These are phyloP conservation scores for Postia placenta DNA, from an alignment of 768 basidiomycete genomes.

Conservation along the genomic window DNA sequence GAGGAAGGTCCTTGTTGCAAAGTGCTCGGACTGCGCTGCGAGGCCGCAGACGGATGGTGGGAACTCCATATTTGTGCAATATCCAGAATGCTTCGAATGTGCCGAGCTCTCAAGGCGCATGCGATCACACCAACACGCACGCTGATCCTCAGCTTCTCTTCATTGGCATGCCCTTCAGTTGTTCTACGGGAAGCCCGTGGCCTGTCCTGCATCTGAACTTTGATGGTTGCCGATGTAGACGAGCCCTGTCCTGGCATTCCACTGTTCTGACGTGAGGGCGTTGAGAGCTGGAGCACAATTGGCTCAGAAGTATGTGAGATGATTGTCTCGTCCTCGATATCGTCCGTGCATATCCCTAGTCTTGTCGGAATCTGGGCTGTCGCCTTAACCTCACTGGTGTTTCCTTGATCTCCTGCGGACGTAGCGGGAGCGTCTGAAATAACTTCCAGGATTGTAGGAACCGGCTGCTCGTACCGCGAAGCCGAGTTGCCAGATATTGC, in stretches of 20 bases:
- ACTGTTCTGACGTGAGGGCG: conserved; percentile 26
- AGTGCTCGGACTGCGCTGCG: conserved; percentile 1
- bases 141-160: conserved; percentile 24
- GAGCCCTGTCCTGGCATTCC: background rate
- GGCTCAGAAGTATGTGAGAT: conserved; percentile 61
- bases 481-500: conserved; percentile 40
- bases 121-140: conserved; percentile 46
- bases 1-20: conserved; percentile 8
- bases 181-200: too few relatives aligned
- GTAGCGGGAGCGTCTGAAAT: background rate
- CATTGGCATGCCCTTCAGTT: background rate
- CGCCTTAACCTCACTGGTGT: background rate
- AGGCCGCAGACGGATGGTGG: conserved; percentile 8
- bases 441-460: background rate
- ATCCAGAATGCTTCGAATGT: conserved; percentile 45
- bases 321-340: conserved; percentile 38
- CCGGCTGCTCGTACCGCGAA: background rate
- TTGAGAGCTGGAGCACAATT: conserved; percentile 48
- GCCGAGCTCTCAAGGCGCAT: conserved; percentile 49
- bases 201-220: background rate
- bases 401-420: background rate
- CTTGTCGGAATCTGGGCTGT: background rate
- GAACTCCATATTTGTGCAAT: conserved; percentile 16
- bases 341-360: conserved; percentile 1
- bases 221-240: background rate